Percentiles rank a stretch among this genome's conserved stretches.
phyloP scores from a whole-genome alignment of 257 asterid genomes.

The Henckelia pumila region DNA sequence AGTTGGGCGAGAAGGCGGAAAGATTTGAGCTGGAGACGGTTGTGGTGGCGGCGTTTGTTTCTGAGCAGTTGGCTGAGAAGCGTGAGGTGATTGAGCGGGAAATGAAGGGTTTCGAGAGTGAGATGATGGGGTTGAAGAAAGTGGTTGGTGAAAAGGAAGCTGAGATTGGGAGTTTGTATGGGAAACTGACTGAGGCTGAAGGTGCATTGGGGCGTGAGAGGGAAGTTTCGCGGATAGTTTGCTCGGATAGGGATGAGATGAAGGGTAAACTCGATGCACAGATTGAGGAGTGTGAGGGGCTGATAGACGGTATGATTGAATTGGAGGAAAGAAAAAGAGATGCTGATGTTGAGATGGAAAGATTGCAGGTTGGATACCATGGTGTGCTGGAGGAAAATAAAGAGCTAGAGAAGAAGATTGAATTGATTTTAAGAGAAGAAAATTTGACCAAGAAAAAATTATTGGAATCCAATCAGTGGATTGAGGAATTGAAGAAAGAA shows the following conservation, averaged over 20 bases:
- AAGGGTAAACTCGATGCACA: slow-evolving; percentile 34
- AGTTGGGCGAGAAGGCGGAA: slow-evolving; percentile 47
- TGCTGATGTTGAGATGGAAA: slow-evolving; percentile 34
- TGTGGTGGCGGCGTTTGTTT: slow-evolving; percentile 47
- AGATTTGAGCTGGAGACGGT: slow-evolving; percentile 53
- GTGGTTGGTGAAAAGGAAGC: slow-evolving; percentile 44
- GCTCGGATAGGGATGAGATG: slow-evolving; percentile 49
- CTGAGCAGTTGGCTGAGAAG: slow-evolving; percentile 38
- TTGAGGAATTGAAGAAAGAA: slow-evolving; percentile 40
- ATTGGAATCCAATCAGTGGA: slow-evolving; percentile 29
- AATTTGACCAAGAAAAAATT: slow-evolving; percentile 38
- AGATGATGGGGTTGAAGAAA: slow-evolving; percentile 34
- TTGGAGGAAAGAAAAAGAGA: slow-evolving; percentile 36
- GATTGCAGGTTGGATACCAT: slow-evolving; percentile 33
- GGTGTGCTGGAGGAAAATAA: slow-evolving; percentile 34
- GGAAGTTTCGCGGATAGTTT: slow-evolving; percentile 31
- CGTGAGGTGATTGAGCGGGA: slow-evolving; percentile 36
- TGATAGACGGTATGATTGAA: slow-evolving; percentile 39
- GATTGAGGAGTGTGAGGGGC: slow-evolving; percentile 32
- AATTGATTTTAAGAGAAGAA: slow-evolving; percentile 34
- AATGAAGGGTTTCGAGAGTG: slow-evolving; percentile 44
- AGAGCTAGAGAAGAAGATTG: slow-evolving; percentile 40
- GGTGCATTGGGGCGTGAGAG: slow-evolving; percentile 38
- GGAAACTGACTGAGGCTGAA: slow-evolving; percentile 34
- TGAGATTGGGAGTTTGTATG: slow-evolving; percentile 39